A percentile compares a stretch with the other conserved stretches of the same genome.
Conservation (phyloP, 2,329 filamentous ascomycete species). For the Stagonosporopsis tanaceti region DNA sequence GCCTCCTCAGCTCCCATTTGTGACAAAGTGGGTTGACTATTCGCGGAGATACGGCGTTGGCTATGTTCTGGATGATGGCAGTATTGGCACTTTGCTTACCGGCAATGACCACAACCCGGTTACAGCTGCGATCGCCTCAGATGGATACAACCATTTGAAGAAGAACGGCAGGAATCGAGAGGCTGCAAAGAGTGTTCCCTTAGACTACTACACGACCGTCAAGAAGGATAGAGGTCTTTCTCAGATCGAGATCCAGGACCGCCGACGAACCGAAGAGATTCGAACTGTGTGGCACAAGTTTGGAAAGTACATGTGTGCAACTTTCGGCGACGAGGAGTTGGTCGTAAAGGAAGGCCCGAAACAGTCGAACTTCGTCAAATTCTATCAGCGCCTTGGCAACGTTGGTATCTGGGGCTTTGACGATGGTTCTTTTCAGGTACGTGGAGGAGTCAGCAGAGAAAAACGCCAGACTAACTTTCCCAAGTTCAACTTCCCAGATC, state of each 20-base stretch:
- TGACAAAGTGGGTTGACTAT: constrained; percentile 84
- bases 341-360: constrained; percentile 56
- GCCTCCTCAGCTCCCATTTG: constrained; percentile 64
- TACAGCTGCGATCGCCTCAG: constrained; percentile 74
- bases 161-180: constrained; percentile 69
- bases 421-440: constrained; percentile 78
- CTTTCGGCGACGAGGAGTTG: constrained; percentile 55
- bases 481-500: constrained; percentile 86
- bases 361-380: constrained; percentile 69
- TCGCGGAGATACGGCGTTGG: constrained; percentile 86
- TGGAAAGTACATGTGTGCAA: constrained; percentile 71
- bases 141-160: constrained; percentile 74
- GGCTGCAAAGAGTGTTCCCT: constrained; percentile 51
- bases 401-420: constrained; percentile 84
- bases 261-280: constrained; percentile 64
- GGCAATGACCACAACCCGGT: constrained; percentile 64
- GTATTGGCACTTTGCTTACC: constrained; percentile 71
- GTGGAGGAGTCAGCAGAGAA: constrained; percentile 15
- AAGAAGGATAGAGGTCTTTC: constrained; percentile 67
- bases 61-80: constrained; percentile 83
- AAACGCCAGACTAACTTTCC: not conserved
- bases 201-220: constrained; percentile 79
- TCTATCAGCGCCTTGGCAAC: constrained; percentile 82
- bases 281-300: constrained; percentile 72
- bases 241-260: constrained; percentile 67